Base-by-base conservation (phyloP, 805 yeast genomes). In the Saccharomyces kudriavzevii region DNA sequence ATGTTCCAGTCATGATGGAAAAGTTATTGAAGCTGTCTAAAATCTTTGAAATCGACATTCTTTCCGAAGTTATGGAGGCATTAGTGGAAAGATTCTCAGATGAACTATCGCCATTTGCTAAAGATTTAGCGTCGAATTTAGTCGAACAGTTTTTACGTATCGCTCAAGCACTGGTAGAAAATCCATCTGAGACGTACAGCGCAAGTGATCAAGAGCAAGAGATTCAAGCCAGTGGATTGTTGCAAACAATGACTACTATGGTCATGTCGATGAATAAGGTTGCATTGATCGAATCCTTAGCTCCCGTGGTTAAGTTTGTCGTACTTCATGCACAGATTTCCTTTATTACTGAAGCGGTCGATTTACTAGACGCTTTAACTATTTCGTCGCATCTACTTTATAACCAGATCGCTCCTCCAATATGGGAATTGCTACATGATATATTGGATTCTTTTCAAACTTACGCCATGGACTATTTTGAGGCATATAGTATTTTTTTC, bases 1-100 rank as follows among this genome's bases (percentile, higher is more conserved):
- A 87, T 54, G 87, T 94, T 55, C 84, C 94, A 40, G 84, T 84
- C 10, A 83, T 92, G 3, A 87, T 94, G 86, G 87, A 89, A 57
- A 84, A 81, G 59, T 73, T 94, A 53, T 74, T 94, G 60, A 82
- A 80, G 40, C 70, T 94, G 45, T 85, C 96, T 5, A 84, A 87
- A 65, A 81, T 82, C 52, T 84, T 89, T 60, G 99, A 94, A 64
- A 80, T 85, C 57, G 99, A 95, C 64, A 79, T 89, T 40, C 76
- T 94, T 24, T 81, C 95, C 6, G 86, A 83, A 49, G 96, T 92
- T n/a, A 89, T 94, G 84, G 98, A 94, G 72, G 90, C 89, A 53
- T 89, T 94, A 67, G 97, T 94, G 31, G 96, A 90, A 64, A 78
- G 81, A 56, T 95, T 88, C 69, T 79, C 96, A 1, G 85, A 81